Percentiles rank a stretch among this genome's conserved stretches.
These are phyloP conservation scores for Tetrastigma voinierianum DNA, from an alignment of 164 flowering plant species.

Conservation along the genomic window DNA sequence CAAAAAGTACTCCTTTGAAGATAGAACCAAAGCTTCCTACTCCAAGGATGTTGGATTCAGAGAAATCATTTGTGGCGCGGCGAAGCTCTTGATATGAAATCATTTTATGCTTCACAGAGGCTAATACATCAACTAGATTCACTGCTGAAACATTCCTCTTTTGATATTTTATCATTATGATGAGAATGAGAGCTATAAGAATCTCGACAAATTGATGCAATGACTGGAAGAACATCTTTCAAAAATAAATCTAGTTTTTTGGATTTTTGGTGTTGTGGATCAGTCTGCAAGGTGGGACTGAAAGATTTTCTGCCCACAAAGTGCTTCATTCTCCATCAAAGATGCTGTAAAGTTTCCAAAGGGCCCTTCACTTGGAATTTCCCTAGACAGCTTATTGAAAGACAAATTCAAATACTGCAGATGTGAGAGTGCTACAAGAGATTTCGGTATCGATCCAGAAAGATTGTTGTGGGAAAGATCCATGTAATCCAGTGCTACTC, in stretches of 20 bases:
- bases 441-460: slow-evolving; percentile 4
- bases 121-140: too few relatives aligned
- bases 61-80: not conserved
- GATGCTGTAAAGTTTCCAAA: slow-evolving; percentile 14
- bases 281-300: not conserved
- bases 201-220: not conserved
- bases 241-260: too few relatives aligned
- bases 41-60: slow-evolving; percentile 12
- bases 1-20: not conserved
- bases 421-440: not conserved
- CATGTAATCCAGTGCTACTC: not conserved
- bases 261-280: not conserved
- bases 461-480: slow-evolving; percentile 13
- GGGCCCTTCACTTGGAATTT: slow-evolving; percentile 14
- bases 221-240: not conserved
- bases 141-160: not conserved
- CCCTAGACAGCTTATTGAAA: slow-evolving; percentile 6
- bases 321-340: slow-evolving; percentile 6
- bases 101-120: not conserved
- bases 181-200: not conserved
- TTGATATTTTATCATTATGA: too few relatives aligned
- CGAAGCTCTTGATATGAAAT: not conserved
- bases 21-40: not conserved
- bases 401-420: slow-evolving; percentile 12
- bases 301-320: slow-evolving; percentile 3